phyloP scores from a whole-genome alignment of 148 eudicot species.

The Nepenthes gracilis region DNA sequence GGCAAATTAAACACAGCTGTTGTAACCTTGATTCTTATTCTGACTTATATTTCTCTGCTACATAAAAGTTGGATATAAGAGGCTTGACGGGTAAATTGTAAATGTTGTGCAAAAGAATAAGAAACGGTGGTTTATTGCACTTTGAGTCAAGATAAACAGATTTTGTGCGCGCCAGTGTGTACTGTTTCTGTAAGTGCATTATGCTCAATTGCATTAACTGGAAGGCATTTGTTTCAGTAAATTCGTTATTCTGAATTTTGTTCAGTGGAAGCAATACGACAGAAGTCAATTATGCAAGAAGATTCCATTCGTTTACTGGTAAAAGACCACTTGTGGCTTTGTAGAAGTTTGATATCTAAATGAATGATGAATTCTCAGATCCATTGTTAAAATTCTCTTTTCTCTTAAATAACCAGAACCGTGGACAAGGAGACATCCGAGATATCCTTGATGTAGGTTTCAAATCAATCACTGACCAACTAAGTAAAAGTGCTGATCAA shows the following conservation, averaged over 20 bases:
- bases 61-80: too few species aligned
- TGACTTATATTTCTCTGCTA: too few species aligned
- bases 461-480: slow-evolving; percentile 44
- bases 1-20: too few species aligned
- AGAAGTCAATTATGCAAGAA: slow-evolving; percentile 58
- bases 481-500: slow-evolving; percentile 24
- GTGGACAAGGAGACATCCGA: slow-evolving; percentile 71
- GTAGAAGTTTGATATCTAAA: slow-evolving; percentile 1
- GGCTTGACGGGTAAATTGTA: too few species aligned
- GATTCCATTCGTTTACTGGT: slow-evolving; percentile 63
- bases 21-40: too few species aligned
- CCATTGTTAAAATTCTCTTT: slow-evolving; percentile 10
- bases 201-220: background rate
- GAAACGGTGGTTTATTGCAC: background rate
- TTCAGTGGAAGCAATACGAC: slow-evolving; percentile 75
- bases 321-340: slow-evolving; percentile 10
- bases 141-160: background rate
- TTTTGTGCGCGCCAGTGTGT: too few species aligned
- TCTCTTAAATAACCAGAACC: slow-evolving; percentile 34
- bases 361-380: background rate
- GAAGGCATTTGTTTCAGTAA: background rate
- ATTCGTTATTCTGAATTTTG: background rate
- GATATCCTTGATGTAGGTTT: slow-evolving; percentile 31
- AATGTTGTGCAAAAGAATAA: too few species aligned
- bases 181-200: too few species aligned